Evolutionary conservation across 306 rosid species (phyloP).

Genomic region (Acacia melanoxylon): DNA sequence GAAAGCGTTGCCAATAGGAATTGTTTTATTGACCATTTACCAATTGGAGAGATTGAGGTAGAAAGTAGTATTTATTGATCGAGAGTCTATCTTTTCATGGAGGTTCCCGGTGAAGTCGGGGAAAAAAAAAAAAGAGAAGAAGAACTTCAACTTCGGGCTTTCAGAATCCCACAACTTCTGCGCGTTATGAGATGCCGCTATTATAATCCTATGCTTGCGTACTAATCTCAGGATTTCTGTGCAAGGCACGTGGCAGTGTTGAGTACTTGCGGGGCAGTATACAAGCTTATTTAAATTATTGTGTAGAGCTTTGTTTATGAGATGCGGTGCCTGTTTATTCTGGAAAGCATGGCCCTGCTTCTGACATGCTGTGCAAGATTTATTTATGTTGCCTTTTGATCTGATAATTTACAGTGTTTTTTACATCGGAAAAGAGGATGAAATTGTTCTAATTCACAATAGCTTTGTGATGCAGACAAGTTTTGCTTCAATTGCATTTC

Average conservation of each 20-base stretch:
- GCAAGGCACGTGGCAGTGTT: neutral
- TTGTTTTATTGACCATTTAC: neutral
- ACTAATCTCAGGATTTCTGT: too few relatives aligned
- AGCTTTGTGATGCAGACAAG: conserved; percentile 58
- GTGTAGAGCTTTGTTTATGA: too few relatives aligned
- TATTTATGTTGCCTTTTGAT: neutral
- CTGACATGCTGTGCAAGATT: neutral
- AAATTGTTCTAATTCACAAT: neutral
- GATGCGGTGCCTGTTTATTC: too few relatives aligned
- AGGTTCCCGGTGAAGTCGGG: neutral
- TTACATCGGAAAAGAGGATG: neutral
- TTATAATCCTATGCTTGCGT: neutral
- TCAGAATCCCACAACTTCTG: neutral
- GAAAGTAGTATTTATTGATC: neutral
- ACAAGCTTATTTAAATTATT: too few relatives aligned
- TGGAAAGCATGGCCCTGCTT: neutral
- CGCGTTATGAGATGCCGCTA: neutral
- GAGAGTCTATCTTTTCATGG: neutral
- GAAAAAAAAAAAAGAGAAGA: neutral
- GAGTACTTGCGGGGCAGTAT: neutral
- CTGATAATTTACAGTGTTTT: neutral
- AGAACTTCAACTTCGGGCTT: neutral
- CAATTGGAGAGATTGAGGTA: neutral
- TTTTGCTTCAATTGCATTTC: conserved; percentile 85
- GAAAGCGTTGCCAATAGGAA: neutral